Evolutionary conservation across 768 basidiomycete genomes (phyloP).

Genomic region (Leccinum variicolor): DNA sequence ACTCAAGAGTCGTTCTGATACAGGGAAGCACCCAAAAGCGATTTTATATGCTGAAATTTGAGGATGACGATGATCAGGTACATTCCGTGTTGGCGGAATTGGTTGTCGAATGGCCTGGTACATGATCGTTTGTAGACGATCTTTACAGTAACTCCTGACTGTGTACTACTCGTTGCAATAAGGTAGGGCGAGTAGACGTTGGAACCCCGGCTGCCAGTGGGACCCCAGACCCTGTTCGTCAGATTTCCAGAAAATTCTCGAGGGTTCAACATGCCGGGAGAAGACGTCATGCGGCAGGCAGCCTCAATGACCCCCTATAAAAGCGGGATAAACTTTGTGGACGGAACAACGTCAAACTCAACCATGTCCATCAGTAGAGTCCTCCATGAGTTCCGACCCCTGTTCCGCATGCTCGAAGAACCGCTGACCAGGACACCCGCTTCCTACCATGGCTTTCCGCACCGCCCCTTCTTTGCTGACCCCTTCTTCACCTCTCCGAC

Average conservation of each 20-base stretch:
- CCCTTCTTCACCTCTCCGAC: constrained; percentile 41
- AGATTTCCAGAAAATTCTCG: constrained; percentile 18
- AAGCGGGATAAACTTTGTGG: background rate
- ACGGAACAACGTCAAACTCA: background rate
- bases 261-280: constrained; percentile 7
- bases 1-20: constrained; percentile 9
- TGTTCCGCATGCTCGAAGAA: constrained; percentile 76
- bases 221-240: constrained; percentile 15
- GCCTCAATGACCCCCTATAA: constrained; percentile 10
- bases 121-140: constrained; percentile 1
- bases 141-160: background rate
- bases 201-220: background rate
- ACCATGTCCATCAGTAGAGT: constrained; percentile 67
- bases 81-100: constrained; percentile 71
- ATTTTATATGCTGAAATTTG: constrained; percentile 79
- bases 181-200: background rate
- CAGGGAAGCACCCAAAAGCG: constrained; percentile 42
- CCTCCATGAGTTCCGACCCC: constrained; percentile 66
- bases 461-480: constrained; percentile 45
- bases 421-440: constrained; percentile 45
- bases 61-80: constrained; percentile 85
- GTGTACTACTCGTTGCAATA: background rate
- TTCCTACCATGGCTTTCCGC: constrained; percentile 22
- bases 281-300: constrained; percentile 8
- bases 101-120: constrained; percentile 79